Percentiles rank a stretch among this genome's conserved stretches.
Conservation (phyloP, 2,329 filamentous ascomycete species). For the Trichothecium sympodiale region DNA sequence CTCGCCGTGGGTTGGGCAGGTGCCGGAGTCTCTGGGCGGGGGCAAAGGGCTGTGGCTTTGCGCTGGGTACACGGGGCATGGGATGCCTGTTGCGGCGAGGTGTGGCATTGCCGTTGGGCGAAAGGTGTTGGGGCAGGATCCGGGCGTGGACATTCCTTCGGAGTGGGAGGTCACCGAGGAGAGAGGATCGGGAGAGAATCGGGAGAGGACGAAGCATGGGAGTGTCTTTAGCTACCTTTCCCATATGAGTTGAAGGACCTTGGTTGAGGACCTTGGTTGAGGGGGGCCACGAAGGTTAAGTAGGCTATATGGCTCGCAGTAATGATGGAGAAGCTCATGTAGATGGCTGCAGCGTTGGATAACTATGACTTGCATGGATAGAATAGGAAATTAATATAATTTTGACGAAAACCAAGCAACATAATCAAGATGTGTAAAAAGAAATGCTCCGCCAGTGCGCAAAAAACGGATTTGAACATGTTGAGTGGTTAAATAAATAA, state of each 20-base stretch:
- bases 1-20: constrained; percentile 58
- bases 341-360: no score
- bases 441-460: no score
- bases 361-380: no score
- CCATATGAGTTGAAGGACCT: constrained; percentile 6
- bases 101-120: constrained; percentile 52
- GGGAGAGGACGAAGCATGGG: not conserved
- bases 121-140: constrained; percentile 38
- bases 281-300: not conserved
- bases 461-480: no score
- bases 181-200: constrained; percentile 13
- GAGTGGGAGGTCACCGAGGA: constrained; percentile 27
- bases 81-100: constrained; percentile 64
- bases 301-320: no score
- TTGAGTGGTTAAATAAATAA: no score
- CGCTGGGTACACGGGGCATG: constrained; percentile 62
- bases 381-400: no score
- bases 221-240: not conserved
- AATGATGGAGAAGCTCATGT: no score
- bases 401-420: no score
- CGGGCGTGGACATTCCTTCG: constrained; percentile 28
- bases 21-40: constrained; percentile 43
- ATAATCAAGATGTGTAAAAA: no score
- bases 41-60: constrained; percentile 48
- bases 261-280: constrained; percentile 9